phyloP scores from a whole-genome alignment of 176 grass and related monocot genomes.

The Aegilops umbellulata region DNA sequence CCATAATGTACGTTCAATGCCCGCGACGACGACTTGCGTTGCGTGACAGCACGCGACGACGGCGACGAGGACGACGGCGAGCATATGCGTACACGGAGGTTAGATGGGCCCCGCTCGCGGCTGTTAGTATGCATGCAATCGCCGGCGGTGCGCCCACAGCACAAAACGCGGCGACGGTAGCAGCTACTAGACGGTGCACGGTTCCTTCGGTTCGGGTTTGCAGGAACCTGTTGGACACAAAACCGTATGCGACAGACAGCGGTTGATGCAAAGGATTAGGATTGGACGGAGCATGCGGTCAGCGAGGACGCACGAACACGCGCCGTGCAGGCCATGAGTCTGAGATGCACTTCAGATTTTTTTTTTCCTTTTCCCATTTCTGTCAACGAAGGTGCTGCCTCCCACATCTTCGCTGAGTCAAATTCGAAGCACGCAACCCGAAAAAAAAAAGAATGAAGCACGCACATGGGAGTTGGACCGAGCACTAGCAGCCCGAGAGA shows the following conservation, averaged over 20 bases:
- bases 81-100: background rate
- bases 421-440: too few species aligned
- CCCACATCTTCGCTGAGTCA: background rate
- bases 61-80: background rate
- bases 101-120: background rate
- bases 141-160: background rate
- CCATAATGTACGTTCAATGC: background rate
- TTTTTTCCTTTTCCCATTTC: background rate
- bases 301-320: too few species aligned
- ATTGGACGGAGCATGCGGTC: too few species aligned
- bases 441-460: background rate
- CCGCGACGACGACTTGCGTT: background rate
- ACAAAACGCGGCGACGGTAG: background rate
- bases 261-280: too few species aligned
- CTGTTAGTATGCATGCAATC: background rate
- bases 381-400: background rate
- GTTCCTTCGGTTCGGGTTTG: background rate
- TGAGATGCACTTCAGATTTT: background rate
- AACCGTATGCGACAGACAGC: too few species aligned
- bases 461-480: background rate
- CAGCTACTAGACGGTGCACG: background rate
- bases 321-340: background rate
- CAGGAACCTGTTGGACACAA: background rate
- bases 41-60: background rate
- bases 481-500: background rate